Conservation (phyloP, 306 rosid species). For the Myrica gale region DNA sequence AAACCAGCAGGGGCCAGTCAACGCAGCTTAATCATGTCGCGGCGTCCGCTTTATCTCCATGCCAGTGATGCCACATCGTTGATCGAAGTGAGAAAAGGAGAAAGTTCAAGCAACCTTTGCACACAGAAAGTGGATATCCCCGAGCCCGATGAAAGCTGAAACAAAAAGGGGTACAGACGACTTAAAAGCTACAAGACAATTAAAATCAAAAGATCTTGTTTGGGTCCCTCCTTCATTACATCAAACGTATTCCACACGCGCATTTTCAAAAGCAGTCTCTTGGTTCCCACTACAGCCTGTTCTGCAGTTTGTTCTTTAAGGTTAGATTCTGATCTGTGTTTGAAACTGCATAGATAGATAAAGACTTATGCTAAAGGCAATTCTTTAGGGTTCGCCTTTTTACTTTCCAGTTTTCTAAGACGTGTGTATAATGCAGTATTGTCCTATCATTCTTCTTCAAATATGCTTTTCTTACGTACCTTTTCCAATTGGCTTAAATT, state of each 20-base stretch:
- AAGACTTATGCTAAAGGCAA: background rate
- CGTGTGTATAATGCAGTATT: no score
- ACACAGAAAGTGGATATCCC: background rate
- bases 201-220: background rate
- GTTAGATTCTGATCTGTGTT: no score
- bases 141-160: background rate
- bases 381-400: background rate
- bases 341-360: background rate
- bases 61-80: background rate
- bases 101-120: background rate
- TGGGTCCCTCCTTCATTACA: background rate
- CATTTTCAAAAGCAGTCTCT: constrained; percentile 8
- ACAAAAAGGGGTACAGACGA: background rate
- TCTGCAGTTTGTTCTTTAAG: background rate
- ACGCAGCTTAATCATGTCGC: background rate
- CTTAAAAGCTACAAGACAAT: background rate
- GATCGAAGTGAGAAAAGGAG: background rate
- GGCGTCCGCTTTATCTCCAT: background rate
- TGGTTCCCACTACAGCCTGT: constrained; percentile 16
- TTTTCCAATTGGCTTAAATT: background rate
- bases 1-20: background rate
- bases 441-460: no score
- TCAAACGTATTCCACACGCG: no score
- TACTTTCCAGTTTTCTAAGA: no score
- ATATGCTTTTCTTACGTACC: background rate